Conservation (phyloP, 352 stramenopile species). For the Pythium vanterpoolii region DNA sequence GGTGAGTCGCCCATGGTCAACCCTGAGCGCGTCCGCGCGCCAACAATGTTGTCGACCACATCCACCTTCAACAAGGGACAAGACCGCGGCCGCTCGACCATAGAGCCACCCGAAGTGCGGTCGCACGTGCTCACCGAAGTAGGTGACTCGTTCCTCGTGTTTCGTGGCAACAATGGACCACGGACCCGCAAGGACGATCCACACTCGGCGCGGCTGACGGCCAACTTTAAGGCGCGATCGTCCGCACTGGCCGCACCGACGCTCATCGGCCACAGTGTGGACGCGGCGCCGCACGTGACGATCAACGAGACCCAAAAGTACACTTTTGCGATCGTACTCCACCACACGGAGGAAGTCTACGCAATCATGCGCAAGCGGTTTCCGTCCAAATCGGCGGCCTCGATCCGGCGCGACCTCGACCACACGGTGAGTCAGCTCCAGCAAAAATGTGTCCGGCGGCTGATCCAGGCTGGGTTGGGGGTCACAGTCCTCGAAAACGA, state of each 20-base stretch:
- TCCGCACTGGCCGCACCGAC: constrained; percentile 19
- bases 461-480: constrained; percentile 77
- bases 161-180: constrained; percentile 13
- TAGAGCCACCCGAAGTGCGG: constrained; percentile 25
- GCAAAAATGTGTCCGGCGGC: constrained; percentile 74
- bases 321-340: constrained; percentile 84
- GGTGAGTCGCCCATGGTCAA: constrained; percentile 18
- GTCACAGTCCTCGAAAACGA: constrained; percentile 76
- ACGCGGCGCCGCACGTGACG: constrained; percentile 55
- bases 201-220: constrained; percentile 15
- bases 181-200: constrained; percentile 24
- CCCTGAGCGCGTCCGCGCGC: neutral
- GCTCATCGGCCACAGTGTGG: constrained; percentile 19
- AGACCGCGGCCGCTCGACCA: constrained; percentile 18
- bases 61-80: neutral
- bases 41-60: neutral
- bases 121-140: constrained; percentile 61
- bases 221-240: constrained; percentile 24
- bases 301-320: constrained; percentile 89
- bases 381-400: constrained; percentile 61
- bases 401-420: constrained; percentile 66
- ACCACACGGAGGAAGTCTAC: constrained; percentile 79
- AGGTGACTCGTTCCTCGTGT: constrained; percentile 34
- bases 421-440: constrained; percentile 69
- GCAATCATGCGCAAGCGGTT: constrained; percentile 60